Percentiles rank a stretch among this genome's conserved stretches.
Conservation (phyloP, 192 early-diverging fungal species). For the Coemansia sp. region DNA sequence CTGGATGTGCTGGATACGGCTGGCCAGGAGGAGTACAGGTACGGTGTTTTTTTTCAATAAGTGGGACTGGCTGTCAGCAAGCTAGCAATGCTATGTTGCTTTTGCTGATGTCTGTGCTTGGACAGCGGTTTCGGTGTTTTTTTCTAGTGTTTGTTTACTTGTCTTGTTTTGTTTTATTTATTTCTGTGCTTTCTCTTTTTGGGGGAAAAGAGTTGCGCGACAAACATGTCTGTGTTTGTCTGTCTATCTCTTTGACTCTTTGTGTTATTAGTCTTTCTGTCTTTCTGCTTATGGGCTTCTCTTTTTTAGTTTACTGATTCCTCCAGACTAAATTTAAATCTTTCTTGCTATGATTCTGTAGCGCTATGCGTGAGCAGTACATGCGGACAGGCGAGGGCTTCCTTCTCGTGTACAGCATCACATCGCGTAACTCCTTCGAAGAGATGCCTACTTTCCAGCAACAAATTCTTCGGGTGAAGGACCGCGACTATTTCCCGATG, state of each 20-base stretch:
- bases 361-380: slow-evolving; percentile 94
- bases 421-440: slow-evolving; percentile 88
- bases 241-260: no score
- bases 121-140: no score
- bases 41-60: neutral
- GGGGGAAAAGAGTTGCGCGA: no score
- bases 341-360: slow-evolving; percentile 14
- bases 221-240: no score
- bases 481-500: slow-evolving; percentile 86
- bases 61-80: no score
- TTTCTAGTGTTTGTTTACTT: no score
- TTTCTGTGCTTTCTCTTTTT: neutral
- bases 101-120: no score
- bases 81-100: no score
- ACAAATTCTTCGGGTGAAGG: slow-evolving; percentile 95
- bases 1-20: slow-evolving; percentile 95
- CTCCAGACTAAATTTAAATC: no score
- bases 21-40: slow-evolving; percentile 92
- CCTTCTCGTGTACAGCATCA: slow-evolving; percentile 90
- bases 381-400: slow-evolving; percentile 97
- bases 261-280: slow-evolving; percentile 3
- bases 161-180: neutral
- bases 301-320: no score
- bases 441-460: slow-evolving; percentile 89
- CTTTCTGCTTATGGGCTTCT: no score